phyloP scores from a whole-genome alignment of 1,284 basidiomycete species.

The Rhodotorula glutinis region DNA sequence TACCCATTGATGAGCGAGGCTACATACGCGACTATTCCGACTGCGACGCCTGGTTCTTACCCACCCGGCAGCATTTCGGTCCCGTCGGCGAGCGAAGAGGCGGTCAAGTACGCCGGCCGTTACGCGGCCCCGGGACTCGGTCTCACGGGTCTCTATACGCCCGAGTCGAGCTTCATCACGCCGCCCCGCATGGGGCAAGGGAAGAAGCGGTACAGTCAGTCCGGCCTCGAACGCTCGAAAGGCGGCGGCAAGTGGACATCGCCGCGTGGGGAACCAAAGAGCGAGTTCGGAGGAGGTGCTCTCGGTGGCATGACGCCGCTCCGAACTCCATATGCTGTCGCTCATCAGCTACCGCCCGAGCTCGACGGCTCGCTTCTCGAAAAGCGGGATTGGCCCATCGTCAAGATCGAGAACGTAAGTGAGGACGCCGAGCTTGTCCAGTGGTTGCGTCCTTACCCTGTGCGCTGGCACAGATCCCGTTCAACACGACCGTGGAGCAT shows the following conservation, averaged over 20 bases:
- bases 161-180: not conserved
- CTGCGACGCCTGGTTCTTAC: not conserved
- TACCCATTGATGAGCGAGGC: not conserved
- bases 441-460: too few relatives aligned
- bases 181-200: not conserved
- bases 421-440: too few relatives aligned
- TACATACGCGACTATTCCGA: not conserved
- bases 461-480: constrained; percentile 22
- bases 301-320: too few relatives aligned
- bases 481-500: constrained; percentile 19
- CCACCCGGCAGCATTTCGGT: constrained; percentile 1
- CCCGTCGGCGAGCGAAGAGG: not conserved
- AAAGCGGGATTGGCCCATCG: constrained; percentile 14
- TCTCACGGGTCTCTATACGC: not conserved
- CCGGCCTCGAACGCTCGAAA: too few relatives aligned
- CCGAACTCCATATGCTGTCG: not conserved
- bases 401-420: constrained; percentile 35
- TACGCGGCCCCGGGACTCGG: not conserved
- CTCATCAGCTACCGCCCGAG: not conserved
- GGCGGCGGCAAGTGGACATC: not conserved
- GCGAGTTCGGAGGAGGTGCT: too few relatives aligned
- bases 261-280: not conserved
- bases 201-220: constrained; percentile 1
- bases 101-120: not conserved
- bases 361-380: constrained; percentile 3